phyloP scores from a whole-genome alignment of 257 asterid species.

The Solanum pinnatisectum region DNA sequence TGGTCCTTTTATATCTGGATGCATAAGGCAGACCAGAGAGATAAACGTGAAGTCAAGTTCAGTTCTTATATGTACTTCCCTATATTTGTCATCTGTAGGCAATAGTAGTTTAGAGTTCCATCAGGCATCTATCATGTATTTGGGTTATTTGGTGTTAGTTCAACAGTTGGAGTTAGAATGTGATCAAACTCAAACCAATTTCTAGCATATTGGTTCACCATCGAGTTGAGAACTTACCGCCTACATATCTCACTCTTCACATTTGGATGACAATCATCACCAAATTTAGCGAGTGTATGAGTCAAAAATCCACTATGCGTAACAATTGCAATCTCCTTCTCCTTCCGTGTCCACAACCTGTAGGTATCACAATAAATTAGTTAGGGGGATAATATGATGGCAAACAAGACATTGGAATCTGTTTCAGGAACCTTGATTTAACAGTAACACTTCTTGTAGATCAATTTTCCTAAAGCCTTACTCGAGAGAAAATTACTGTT shows the following conservation, averaged over 20 bases:
- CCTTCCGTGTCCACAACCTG: conserved; percentile 91
- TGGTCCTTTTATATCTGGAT: not conserved
- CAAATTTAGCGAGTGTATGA: conserved; percentile 57
- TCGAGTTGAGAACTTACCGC: conserved; percentile 38
- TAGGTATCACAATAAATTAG: not conserved
- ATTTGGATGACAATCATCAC: conserved; percentile 65
- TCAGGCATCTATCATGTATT: not conserved
- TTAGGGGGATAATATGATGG: not conserved
- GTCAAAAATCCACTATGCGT: conserved; percentile 78
- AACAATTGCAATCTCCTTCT: conserved; percentile 87
- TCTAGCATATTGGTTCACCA: not conserved
- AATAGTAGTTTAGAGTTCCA: not conserved
- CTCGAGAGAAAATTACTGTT: not conserved
- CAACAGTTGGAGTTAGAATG: not conserved
- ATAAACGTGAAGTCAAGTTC: not conserved
- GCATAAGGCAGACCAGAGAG: not conserved
- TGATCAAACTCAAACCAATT: not conserved
- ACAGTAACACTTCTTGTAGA: not conserved
- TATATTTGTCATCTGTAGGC: not conserved
- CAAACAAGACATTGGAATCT: not conserved
- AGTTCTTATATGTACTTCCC: not conserved
- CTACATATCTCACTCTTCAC: conserved; percentile 63
- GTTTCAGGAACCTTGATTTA: not conserved
- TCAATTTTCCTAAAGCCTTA: not conserved
- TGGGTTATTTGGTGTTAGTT: not conserved